Conservation (phyloP, 495 filamentous ascomycete species). For the Aspergillus nanangensis region DNA sequence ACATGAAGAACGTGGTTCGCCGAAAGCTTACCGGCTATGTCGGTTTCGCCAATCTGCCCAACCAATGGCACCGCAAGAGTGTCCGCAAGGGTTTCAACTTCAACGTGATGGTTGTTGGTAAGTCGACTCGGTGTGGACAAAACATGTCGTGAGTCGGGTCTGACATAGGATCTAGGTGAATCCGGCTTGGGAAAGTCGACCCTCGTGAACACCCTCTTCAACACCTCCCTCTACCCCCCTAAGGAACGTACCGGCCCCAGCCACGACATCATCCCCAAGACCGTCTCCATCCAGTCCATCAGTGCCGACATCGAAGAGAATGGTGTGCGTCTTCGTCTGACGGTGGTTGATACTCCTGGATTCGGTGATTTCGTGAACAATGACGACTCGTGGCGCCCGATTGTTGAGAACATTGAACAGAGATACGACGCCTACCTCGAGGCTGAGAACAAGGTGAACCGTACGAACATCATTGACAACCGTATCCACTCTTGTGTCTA, state of each 20-base stretch:
- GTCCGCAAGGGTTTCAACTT: constrained; percentile 99
- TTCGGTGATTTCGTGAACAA: constrained; percentile 99
- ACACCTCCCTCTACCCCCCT: constrained; percentile 97
- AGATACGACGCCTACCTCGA: constrained; percentile 97
- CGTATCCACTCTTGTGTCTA: constrained; percentile 97
- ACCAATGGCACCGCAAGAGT: constrained; percentile 99
- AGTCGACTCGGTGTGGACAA: constrained; percentile 16
- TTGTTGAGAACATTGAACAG: constrained; percentile 99
- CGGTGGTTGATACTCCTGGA: constrained; percentile 95
- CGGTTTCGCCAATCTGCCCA: constrained; percentile 96
- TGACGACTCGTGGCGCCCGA: constrained; percentile 97
- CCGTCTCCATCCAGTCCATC: constrained; percentile 96
- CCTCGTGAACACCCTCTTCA: constrained; percentile 98
- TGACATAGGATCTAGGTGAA: constrained; percentile 64
- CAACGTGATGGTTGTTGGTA: constrained; percentile 99
- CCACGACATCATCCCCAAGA: constrained; percentile 98
- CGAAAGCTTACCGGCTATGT: constrained; percentile 98
- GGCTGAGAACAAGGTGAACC: constrained; percentile 99
- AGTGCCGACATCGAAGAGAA: constrained; percentile 99
- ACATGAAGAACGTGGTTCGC: constrained; percentile 96
- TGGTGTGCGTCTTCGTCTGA: constrained; percentile 92
- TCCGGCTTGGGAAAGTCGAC: constrained; percentile 99
- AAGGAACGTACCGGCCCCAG: constrained; percentile 96
- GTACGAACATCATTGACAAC: constrained; percentile 99
- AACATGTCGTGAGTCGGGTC: not conserved